Percentiles rank a stretch among this genome's conserved stretches.
phyloP scores from a whole-genome alignment of 768 basidiomycete species.

The Gymnopilus dilepis region DNA sequence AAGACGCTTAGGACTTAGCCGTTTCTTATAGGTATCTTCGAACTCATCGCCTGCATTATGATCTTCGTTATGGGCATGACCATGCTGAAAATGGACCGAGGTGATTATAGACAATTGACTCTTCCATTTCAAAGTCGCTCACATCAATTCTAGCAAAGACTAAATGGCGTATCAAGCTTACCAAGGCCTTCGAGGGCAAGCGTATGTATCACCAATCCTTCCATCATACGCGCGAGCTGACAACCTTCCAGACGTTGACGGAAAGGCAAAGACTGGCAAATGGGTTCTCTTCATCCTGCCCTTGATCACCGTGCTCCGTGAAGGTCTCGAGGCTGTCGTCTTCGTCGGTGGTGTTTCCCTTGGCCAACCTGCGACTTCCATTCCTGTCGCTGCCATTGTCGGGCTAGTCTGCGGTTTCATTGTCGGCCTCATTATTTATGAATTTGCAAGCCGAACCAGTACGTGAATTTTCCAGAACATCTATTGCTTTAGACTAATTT shows the following conservation, averaged over 20 bases:
- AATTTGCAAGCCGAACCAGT: constrained; percentile 78
- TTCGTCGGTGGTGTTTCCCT: constrained; percentile 95
- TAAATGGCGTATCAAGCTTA: constrained; percentile 94
- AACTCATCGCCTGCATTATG: constrained; percentile 74
- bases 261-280: constrained; percentile 61
- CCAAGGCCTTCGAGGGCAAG: constrained; percentile 71
- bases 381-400: constrained; percentile 89
- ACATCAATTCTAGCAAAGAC: constrained; percentile 60
- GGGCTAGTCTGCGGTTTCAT: constrained; percentile 80
- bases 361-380: constrained; percentile 78
- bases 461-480: constrained; percentile 26
- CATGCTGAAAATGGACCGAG: constrained; percentile 93
- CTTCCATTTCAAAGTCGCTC: neutral
- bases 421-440: constrained; percentile 79
- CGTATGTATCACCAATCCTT: constrained; percentile 38
- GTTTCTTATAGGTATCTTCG: constrained; percentile 58
- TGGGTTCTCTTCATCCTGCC: constrained; percentile 93
- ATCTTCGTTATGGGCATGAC: constrained; percentile 93
- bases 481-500: neutral
- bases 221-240: neutral
- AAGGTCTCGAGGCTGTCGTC: constrained; percentile 91
- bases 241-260: constrained; percentile 45
- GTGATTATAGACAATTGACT: constrained; percentile 27
- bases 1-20: neutral
- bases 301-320: constrained; percentile 89